These are phyloP conservation scores for Rhodotorula sphaerocarpa DNA, from an alignment of 768 basidiomycete genomes.

Conservation along the genomic window DNA sequence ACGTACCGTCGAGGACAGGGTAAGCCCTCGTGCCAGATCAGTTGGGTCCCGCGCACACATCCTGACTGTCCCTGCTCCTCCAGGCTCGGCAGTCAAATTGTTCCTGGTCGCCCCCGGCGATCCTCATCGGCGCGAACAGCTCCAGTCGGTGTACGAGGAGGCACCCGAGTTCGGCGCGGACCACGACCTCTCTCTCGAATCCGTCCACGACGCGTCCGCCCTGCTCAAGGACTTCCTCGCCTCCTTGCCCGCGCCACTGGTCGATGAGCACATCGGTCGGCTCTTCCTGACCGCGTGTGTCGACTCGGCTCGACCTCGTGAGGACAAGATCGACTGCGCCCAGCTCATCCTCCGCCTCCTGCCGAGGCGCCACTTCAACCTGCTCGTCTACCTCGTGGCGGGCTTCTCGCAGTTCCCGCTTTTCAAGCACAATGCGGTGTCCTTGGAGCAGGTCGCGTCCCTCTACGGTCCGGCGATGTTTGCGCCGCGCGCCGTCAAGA, in stretches of 20 bases:
- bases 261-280: conserved; percentile 47
- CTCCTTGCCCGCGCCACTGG: conserved; percentile 49
- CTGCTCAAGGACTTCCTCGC: conserved; percentile 50
- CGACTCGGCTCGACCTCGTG: conserved; percentile 42
- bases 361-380: conserved; percentile 46
- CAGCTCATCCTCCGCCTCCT: conserved; percentile 53
- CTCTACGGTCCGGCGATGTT: conserved; percentile 45
- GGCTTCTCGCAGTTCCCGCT: conserved; percentile 53
- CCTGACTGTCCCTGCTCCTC: no score
- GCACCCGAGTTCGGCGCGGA: conserved; percentile 39
- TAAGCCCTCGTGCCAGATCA: conserved; percentile 31
- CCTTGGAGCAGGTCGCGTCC: conserved; percentile 48
- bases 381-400: conserved; percentile 49
- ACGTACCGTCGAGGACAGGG: conserved; percentile 47
- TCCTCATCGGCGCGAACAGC: conserved; percentile 45
- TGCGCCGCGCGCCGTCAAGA: not conserved
- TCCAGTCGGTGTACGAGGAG: conserved; percentile 47
- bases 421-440: conserved; percentile 51
- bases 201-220: conserved; percentile 49
- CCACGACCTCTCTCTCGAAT: conserved; percentile 40
- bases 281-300: conserved; percentile 50
- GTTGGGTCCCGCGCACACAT: no score
- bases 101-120: conserved; percentile 41
- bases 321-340: conserved; percentile 46
- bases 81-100: no score